Percentiles rank a stretch among this genome's conserved stretches.
Conservation (phyloP, 2,329 filamentous ascomycete species). For the Orbilia blumenaviensis region DNA sequence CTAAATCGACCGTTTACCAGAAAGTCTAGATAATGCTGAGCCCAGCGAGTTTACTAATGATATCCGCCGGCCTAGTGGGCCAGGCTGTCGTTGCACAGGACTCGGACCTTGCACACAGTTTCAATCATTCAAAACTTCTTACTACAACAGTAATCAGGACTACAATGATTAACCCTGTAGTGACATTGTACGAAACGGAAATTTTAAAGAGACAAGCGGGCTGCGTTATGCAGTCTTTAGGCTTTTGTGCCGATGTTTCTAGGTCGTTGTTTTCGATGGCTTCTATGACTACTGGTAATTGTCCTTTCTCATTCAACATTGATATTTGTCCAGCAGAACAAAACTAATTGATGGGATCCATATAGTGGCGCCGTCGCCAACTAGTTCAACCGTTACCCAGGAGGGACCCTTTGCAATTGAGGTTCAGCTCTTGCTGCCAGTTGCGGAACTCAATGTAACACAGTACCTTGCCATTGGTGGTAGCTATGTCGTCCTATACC, state of each 20-base stretch:
- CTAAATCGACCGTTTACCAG: too few species aligned
- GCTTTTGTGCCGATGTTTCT: constrained; percentile 11
- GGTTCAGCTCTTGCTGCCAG: neutral
- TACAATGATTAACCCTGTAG: neutral
- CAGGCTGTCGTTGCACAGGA: neutral
- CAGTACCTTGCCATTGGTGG: constrained; percentile 21
- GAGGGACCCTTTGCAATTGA: constrained; percentile 25
- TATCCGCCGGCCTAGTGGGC: neutral
- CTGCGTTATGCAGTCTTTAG: neutral
- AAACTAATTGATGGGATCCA: too few species aligned
- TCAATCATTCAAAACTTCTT: neutral
- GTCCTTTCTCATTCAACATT: too few species aligned
- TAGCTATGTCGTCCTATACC: neutral
- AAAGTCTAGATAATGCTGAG: neutral
- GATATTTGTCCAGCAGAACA: too few species aligned
- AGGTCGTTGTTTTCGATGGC: constrained; percentile 1
- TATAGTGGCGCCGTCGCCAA: neutral
- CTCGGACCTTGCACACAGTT: neutral
- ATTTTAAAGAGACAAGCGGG: constrained; percentile 8
- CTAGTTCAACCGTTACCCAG: neutral
- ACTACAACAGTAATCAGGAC: neutral
- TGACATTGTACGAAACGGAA: neutral
- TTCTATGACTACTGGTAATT: neutral
- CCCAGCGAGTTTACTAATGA: neutral
- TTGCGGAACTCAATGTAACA: neutral